phyloP scores from a whole-genome alignment of 768 basidiomycete genomes.

The Crepidotus variabilis region DNA sequence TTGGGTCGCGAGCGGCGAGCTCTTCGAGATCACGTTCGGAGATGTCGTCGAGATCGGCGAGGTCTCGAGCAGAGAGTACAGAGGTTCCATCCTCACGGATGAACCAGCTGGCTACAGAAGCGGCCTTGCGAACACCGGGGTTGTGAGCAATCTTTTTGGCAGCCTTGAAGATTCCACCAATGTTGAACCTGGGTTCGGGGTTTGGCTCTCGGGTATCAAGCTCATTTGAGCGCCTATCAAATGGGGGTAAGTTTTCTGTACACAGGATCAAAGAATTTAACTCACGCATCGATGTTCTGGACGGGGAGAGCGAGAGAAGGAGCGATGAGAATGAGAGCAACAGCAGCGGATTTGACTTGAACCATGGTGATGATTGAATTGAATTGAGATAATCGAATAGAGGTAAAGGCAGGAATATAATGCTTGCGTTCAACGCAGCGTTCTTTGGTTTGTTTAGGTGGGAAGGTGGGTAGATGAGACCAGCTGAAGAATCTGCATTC shows the following conservation, averaged over 20 bases:
- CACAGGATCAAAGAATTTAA: background rate
- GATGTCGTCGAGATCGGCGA: background rate
- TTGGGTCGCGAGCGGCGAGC: constrained; percentile 6
- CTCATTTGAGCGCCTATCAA: constrained; percentile 3
- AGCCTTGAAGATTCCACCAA: background rate
- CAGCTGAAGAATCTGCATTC: constrained; percentile 12
- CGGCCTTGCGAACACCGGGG: background rate
- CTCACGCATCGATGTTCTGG: background rate
- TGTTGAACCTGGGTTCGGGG: background rate
- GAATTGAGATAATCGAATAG: background rate
- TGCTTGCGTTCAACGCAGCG: constrained; percentile 11
- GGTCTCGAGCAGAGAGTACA: background rate
- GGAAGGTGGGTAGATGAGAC: constrained; percentile 8
- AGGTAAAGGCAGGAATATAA: background rate
- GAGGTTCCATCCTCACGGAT: background rate
- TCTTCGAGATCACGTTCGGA: constrained; percentile 1
- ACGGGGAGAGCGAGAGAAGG: constrained; percentile 8
- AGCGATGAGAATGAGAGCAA: constrained; percentile 6
- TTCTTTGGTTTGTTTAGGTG: background rate
- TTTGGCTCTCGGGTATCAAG: constrained; percentile 1
- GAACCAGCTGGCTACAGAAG: background rate
- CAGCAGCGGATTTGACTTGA: constrained; percentile 1
- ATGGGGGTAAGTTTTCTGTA: background rate
- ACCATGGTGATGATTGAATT: constrained; percentile 7
- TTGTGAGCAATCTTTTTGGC: background rate